Evolutionary conservation across 139 green algal genomes (phyloP).

Genomic region (Nannochloris sp.): DNA sequence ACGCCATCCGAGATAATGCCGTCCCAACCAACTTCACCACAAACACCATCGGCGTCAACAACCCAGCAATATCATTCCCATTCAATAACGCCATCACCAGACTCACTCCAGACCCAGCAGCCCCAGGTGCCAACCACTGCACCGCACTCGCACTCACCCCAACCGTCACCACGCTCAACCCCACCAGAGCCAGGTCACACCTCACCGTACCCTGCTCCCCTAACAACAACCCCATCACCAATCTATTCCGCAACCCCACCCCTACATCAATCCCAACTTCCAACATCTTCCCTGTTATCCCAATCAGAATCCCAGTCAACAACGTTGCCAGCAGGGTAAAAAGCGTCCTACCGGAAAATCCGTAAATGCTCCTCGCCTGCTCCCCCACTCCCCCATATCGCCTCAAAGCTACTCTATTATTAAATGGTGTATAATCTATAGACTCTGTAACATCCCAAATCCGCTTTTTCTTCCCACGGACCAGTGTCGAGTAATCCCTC

Average conservation of each 20-base stretch:
- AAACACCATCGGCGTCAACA: slow-evolving; percentile 27
- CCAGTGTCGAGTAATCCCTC: no score
- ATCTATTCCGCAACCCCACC: slow-evolving; percentile 9
- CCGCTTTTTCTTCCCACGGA: not conserved
- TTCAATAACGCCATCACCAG: slow-evolving; percentile 68
- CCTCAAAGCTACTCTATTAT: slow-evolving; percentile 14
- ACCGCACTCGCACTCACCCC: slow-evolving; percentile 40
- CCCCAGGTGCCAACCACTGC: slow-evolving; percentile 58
- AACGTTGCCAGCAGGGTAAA: slow-evolving; percentile 60
- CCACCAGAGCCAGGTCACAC: not conserved
- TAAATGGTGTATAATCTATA: slow-evolving; percentile 18
- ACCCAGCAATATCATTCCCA: slow-evolving; percentile 36
- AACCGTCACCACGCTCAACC: slow-evolving; percentile 28
- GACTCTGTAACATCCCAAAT: slow-evolving; percentile 15
- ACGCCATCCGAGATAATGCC: slow-evolving; percentile 26
- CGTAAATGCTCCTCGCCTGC: slow-evolving; percentile 17
- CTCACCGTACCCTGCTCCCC: slow-evolving; percentile 25
- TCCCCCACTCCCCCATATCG: not conserved
- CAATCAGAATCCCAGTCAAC: slow-evolving; percentile 54
- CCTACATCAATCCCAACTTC: slow-evolving; percentile 16
- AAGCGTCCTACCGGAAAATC: slow-evolving; percentile 63
- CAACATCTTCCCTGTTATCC: slow-evolving; percentile 41
- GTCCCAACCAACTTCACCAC: slow-evolving; percentile 22
- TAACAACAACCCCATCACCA: slow-evolving; percentile 19
- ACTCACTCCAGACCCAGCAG: slow-evolving; percentile 70